Evolutionary conservation across 2,329 filamentous ascomycete genomes (phyloP).

Genomic region (Paraphoma chrysanthemicola): DNA sequence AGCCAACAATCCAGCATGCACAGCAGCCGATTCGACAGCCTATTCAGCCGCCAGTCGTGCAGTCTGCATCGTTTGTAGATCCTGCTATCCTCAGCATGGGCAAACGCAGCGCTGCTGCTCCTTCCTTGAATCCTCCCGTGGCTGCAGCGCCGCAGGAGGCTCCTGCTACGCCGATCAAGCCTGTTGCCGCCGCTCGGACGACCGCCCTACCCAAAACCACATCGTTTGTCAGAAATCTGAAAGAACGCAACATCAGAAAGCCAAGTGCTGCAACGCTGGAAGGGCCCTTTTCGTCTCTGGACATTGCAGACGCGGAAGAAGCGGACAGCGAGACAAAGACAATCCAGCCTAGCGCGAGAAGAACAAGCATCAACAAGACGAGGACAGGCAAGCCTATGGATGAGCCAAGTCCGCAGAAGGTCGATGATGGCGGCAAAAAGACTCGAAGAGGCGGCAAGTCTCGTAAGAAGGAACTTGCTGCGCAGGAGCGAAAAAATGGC

Average conservation of each 20-base stretch:
- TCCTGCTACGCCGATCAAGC: conserved; percentile 54
- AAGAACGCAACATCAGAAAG: conserved; percentile 39
- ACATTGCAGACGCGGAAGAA: conserved; percentile 49
- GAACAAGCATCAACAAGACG: conserved; percentile 49
- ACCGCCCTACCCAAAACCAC: conserved; percentile 46
- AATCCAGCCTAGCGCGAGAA: conserved; percentile 30
- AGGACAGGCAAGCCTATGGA: conserved; percentile 51
- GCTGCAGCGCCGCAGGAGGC: conserved; percentile 43
- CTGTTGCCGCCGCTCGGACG: conserved; percentile 42
- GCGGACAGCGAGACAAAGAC: conserved; percentile 44
- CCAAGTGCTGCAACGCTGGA: conserved; percentile 49
- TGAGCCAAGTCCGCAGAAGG: conserved; percentile 35
- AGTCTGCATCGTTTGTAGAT: conserved; percentile 67
- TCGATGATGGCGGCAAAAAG: conserved; percentile 53
- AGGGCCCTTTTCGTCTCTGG: conserved; percentile 48
- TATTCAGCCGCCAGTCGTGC: conserved; percentile 28
- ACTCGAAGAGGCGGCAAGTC: conserved; percentile 54
- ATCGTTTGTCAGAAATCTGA: conserved; percentile 44
- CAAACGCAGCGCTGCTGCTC: conserved; percentile 42
- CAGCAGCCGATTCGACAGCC: conserved; percentile 23
- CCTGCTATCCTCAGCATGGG: conserved; percentile 80
- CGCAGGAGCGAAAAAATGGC: conserved; percentile 48
- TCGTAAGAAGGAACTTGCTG: conserved; percentile 54
- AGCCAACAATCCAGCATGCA: conserved; percentile 15
- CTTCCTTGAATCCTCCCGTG: conserved; percentile 23